Evolutionary conservation across 1,139 yeast genomes (phyloP).

Genomic region (Zygosaccharomyces sapae): DNA sequence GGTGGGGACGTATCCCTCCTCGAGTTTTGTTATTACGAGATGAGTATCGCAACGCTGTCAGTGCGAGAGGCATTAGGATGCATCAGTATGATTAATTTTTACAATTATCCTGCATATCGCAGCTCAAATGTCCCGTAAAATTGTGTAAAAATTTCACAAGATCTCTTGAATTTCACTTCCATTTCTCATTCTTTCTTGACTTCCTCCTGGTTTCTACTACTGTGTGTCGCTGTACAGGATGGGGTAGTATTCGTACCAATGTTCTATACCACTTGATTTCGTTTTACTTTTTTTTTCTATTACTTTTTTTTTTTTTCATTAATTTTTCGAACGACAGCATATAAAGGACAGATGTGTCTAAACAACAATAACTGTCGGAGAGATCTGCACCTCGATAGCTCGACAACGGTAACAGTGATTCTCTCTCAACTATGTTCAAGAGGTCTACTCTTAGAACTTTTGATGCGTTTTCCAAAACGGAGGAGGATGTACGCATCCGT

Average conservation of each 20-base stretch:
- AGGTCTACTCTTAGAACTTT: slow-evolving; percentile 28
- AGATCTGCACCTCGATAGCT: slow-evolving; percentile 3
- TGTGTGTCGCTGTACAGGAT: not conserved
- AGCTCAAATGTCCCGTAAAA: not conserved
- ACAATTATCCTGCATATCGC: not conserved
- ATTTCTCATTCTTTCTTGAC: too few species aligned
- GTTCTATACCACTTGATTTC: not conserved
- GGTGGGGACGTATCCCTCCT: not conserved
- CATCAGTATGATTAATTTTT: too few species aligned
- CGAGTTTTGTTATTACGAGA: not conserved
- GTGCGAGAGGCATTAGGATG: too few species aligned
- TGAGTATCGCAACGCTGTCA: not conserved
- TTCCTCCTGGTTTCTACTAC: too few species aligned
- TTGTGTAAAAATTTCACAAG: not conserved
- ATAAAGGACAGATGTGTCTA: not conserved
- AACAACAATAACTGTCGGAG: slow-evolving; percentile 5
- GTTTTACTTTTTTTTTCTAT: not conserved
- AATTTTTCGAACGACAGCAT: not conserved
- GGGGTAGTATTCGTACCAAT: not conserved
- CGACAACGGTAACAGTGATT: not conserved
- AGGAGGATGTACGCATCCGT: slow-evolving; percentile 84
- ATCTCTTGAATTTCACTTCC: not conserved
- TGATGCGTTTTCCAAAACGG: slow-evolving; percentile 92
- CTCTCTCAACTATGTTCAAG: slow-evolving; percentile 13
- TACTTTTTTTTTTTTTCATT: not conserved